A percentile compares a stretch with the other conserved stretches of the same genome.
Conservation (phyloP, 2,329 filamentous ascomycete genomes). For the Arthrobotrys iridis region DNA sequence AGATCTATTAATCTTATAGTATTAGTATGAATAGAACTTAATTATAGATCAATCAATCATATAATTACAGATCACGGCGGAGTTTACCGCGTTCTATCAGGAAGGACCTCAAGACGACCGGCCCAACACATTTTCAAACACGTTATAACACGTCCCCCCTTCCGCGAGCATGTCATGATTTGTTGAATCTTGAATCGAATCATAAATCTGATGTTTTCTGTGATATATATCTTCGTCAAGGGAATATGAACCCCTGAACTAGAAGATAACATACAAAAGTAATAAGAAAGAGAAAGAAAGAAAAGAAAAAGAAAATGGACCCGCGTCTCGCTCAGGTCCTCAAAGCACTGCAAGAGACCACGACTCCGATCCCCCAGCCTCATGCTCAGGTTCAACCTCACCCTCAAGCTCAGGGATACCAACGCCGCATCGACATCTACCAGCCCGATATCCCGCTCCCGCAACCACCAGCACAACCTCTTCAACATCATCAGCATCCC, state of each 20-base stretch:
- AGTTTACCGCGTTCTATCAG: not conserved
- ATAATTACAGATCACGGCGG: not conserved
- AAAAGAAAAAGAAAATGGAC: constrained; percentile 26
- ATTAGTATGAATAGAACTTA: no score
- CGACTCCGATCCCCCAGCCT: not conserved
- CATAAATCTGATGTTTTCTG: no score
- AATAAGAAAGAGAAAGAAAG: no score
- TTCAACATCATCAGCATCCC: not conserved
- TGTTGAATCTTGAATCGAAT: no score
- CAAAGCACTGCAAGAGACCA: constrained; percentile 29
- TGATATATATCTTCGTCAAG: not conserved
- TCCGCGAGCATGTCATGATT: not conserved
- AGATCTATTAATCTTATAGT: no score
- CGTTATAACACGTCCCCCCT: not conserved
- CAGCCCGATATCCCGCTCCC: constrained; percentile 31
- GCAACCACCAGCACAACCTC: not conserved
- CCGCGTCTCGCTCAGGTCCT: constrained; percentile 49
- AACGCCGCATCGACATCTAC: constrained; percentile 34
- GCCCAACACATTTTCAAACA: constrained; percentile 38
- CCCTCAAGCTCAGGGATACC: not conserved
- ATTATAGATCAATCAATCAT: no score
- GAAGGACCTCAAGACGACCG: constrained; percentile 37
- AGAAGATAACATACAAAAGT: not conserved
- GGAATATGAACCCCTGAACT: not conserved
- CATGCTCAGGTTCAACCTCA: not conserved